Conservation (phyloP, 805 yeast species). For the Torulaspora quercuum region DNA sequence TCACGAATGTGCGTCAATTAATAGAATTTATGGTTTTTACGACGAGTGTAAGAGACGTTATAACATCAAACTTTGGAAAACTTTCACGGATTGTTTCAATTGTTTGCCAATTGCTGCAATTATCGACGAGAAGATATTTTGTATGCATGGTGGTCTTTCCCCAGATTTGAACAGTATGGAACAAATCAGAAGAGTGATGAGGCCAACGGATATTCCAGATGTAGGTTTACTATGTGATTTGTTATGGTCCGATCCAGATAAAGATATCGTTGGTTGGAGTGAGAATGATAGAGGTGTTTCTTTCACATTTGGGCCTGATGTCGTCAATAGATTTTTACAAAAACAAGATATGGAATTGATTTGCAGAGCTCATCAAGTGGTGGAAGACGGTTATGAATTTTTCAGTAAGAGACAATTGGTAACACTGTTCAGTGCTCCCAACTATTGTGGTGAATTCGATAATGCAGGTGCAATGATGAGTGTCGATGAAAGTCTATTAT, state of each 20-base stretch:
- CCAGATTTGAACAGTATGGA: slow-evolving; percentile 98
- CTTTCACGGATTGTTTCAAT: slow-evolving; percentile 97
- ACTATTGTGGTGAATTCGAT: slow-evolving; percentile 98
- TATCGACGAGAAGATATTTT: slow-evolving; percentile 94
- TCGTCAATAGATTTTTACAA: slow-evolving; percentile 90
- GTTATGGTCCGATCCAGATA: slow-evolving; percentile 98
- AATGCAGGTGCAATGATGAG: slow-evolving; percentile 99
- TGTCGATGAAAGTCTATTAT: slow-evolving; percentile 91
- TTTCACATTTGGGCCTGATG: slow-evolving; percentile 99
- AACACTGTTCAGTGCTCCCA: slow-evolving; percentile 93
- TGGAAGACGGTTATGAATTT: slow-evolving; percentile 98
- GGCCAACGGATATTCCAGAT: slow-evolving; percentile 99
- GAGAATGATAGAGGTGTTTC: slow-evolving; percentile 99
- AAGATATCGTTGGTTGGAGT: slow-evolving; percentile 97
- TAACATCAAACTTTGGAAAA: slow-evolving; percentile 97
- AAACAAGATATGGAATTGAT: slow-evolving; percentile 97
- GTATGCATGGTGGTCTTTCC: slow-evolving; percentile 98
- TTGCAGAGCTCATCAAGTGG: slow-evolving; percentile 98
- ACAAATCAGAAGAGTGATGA: slow-evolving; percentile 97
- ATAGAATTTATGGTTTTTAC: slow-evolving; percentile 96
- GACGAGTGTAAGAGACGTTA: slow-evolving; percentile 98
- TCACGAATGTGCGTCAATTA: slow-evolving; percentile 97
- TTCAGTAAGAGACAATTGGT: slow-evolving; percentile 94
- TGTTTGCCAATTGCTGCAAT: slow-evolving; percentile 98
- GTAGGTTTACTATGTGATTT: slow-evolving; percentile 94